Conservation (phyloP, 441 rosid genomes). For the Brassica hybrid region DNA sequence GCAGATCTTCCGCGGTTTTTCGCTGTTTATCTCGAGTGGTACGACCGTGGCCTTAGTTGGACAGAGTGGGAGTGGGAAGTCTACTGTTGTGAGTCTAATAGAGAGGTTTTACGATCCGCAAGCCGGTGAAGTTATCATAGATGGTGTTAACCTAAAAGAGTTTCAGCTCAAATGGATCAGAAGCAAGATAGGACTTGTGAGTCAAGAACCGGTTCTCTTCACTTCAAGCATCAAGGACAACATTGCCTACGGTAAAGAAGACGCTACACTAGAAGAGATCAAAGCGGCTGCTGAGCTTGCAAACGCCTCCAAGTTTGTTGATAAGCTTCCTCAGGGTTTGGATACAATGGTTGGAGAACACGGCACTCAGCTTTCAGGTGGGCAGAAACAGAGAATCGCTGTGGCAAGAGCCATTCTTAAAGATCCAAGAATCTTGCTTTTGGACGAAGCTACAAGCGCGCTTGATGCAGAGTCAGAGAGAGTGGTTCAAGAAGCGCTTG, state of each 20-base stretch:
- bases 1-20: slow-evolving; percentile 72
- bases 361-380: slow-evolving; percentile 84
- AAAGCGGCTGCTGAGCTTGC: slow-evolving; percentile 72
- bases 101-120: slow-evolving; percentile 87
- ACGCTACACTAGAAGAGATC: slow-evolving; percentile 68
- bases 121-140: slow-evolving; percentile 71
- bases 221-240: slow-evolving; percentile 72
- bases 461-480: slow-evolving; percentile 82
- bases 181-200: slow-evolving; percentile 76
- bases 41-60: slow-evolving; percentile 80
- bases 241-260: slow-evolving; percentile 74
- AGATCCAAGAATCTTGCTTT: slow-evolving; percentile 68
- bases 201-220: slow-evolving; percentile 86
- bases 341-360: slow-evolving; percentile 89
- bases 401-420: slow-evolving; percentile 86
- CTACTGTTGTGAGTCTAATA: slow-evolving; percentile 73
- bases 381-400: slow-evolving; percentile 87
- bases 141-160: slow-evolving; percentile 67
- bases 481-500: slow-evolving; percentile 76
- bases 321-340: slow-evolving; percentile 86
- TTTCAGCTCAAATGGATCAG: slow-evolving; percentile 82
- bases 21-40: slow-evolving; percentile 62
- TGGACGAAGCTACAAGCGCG: slow-evolving; percentile 89
- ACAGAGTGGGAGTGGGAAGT: slow-evolving; percentile 89
- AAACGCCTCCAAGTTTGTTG: slow-evolving; percentile 78